Percentiles rank a stretch among this genome's conserved stretches.
These are phyloP conservation scores for Colletotrichum liaoningense DNA, from an alignment of 2,329 filamentous ascomycete genomes.

Conservation along the genomic window DNA sequence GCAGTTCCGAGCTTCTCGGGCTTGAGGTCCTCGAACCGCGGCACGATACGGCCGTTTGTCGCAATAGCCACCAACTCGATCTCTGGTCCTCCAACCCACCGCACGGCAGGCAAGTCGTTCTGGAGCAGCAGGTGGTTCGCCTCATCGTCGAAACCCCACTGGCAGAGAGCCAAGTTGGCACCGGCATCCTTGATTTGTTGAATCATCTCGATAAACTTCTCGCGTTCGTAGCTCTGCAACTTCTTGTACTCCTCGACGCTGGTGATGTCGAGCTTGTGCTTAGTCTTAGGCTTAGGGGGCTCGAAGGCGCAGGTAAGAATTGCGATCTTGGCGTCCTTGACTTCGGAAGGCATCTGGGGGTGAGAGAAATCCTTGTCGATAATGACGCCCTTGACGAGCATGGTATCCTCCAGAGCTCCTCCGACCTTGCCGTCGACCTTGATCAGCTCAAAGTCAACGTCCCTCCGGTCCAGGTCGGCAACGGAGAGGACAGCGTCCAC, in stretches of 20 bases:
- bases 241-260: constrained; percentile 99
- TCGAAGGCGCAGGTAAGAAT: constrained; percentile 99
- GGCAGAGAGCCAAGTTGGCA: constrained; percentile 97
- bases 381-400: constrained; percentile 97
- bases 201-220: constrained; percentile 99
- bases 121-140: constrained; percentile 97
- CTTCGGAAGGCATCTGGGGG: constrained; percentile 97
- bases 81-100: constrained; percentile 98
- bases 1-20: constrained; percentile 91
- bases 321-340: constrained; percentile 94
- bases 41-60: constrained; percentile 97
- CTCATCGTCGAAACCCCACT: constrained; percentile 99
- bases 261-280: constrained; percentile 98
- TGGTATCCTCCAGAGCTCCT: constrained; percentile 89
- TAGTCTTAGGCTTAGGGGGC: constrained; percentile 99
- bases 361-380: constrained; percentile 99
- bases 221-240: constrained; percentile 92
- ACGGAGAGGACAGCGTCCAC: constrained; percentile 97
- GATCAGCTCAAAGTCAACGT: constrained; percentile 98
- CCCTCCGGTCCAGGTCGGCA: constrained; percentile 93
- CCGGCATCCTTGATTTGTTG: constrained; percentile 97
- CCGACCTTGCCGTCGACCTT: constrained; percentile 99
- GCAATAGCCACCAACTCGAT: constrained; percentile 99
- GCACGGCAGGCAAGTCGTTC: constrained; percentile 93
- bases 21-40: constrained; percentile 93